These are phyloP conservation scores for Termitomyces sp. DNA, from an alignment of 1,284 basidiomycete species.

Conservation along the genomic window DNA sequence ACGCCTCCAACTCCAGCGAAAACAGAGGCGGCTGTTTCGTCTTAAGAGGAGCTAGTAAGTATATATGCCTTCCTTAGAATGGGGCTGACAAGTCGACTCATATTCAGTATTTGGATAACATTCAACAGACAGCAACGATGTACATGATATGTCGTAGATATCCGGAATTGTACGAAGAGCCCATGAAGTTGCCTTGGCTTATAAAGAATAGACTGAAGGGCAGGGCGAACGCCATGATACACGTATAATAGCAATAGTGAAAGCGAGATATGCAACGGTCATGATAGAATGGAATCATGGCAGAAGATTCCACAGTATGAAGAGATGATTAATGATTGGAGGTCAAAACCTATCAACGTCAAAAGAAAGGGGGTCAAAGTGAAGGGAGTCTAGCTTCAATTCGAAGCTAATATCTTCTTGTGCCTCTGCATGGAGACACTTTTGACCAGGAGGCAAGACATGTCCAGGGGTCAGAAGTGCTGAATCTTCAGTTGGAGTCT, in stretches of 20 bases:
- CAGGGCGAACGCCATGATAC: neutral
- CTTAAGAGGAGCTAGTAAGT: neutral
- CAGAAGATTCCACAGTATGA: neutral
- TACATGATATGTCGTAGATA: constrained; percentile 4
- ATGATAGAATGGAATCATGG: neutral
- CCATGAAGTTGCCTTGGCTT: neutral
- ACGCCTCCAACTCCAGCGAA: constrained; percentile 16
- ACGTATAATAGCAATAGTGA: neutral
- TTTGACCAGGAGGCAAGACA: constrained; percentile 1
- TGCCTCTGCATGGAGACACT: constrained; percentile 6
- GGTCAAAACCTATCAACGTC: constrained; percentile 45
- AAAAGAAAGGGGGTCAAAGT: constrained; percentile 63
- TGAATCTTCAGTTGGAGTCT: constrained; percentile 24
- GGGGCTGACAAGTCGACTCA: neutral
- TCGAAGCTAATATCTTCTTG: constrained; percentile 42
- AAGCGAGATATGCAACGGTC: neutral
- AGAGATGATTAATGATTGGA: neutral
- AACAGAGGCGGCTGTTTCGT: neutral
- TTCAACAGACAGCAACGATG: constrained; percentile 8
- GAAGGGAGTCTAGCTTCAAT: constrained; percentile 62
- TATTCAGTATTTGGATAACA: neutral
- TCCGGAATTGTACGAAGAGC: neutral
- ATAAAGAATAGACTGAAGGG: neutral
- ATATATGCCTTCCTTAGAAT: neutral
- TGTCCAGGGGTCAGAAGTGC: constrained; percentile 4